Conservation (phyloP, 2,329 filamentous ascomycete species). For the Trichoderma hamatum region DNA sequence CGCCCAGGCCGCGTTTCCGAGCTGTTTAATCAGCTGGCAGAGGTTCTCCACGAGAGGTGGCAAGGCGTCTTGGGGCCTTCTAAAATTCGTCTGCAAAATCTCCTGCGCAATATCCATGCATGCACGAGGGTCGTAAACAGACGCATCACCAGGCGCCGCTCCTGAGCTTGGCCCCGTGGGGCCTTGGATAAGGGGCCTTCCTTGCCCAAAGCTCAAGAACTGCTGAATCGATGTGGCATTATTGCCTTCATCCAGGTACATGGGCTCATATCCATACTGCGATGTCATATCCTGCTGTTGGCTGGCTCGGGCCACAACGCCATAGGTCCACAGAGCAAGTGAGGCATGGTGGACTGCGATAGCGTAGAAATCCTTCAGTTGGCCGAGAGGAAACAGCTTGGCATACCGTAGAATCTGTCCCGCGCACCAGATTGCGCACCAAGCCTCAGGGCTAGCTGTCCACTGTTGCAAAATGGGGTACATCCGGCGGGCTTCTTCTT, state of each 20-base stretch:
- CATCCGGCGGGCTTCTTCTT: conserved; percentile 64
- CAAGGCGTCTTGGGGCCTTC: conserved; percentile 45
- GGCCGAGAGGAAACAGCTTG: conserved; percentile 54
- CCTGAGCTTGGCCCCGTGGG: conserved; percentile 30
- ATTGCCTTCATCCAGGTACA: conserved; percentile 57
- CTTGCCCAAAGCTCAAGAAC: conserved; percentile 61
- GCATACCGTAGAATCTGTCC: conserved; percentile 67
- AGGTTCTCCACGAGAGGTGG: conserved; percentile 71
- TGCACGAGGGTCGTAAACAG: conserved; percentile 58
- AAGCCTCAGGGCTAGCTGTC: conserved; percentile 57
- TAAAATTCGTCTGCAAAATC: conserved; percentile 58
- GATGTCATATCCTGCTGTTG: conserved; percentile 37
- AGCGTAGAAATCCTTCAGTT: conserved; percentile 67
- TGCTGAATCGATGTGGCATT: conserved; percentile 56
- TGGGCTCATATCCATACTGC: conserved; percentile 42
- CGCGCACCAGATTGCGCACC: conserved; percentile 68
- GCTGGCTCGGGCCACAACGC: conserved; percentile 56
- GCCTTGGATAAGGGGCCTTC: conserved; percentile 53
- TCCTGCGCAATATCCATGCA: conserved; percentile 63
- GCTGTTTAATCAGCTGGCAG: conserved; percentile 63
- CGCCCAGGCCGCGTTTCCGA: conserved; percentile 55
- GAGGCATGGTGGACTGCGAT: conserved; percentile 70
- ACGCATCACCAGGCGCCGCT: conserved; percentile 40
- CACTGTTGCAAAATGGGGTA: conserved; percentile 63
- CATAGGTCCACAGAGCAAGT: conserved; percentile 70